Evolutionary conservation across 495 filamentous ascomycete genomes (phyloP).

Genomic region (Tuber melanosporum): DNA sequence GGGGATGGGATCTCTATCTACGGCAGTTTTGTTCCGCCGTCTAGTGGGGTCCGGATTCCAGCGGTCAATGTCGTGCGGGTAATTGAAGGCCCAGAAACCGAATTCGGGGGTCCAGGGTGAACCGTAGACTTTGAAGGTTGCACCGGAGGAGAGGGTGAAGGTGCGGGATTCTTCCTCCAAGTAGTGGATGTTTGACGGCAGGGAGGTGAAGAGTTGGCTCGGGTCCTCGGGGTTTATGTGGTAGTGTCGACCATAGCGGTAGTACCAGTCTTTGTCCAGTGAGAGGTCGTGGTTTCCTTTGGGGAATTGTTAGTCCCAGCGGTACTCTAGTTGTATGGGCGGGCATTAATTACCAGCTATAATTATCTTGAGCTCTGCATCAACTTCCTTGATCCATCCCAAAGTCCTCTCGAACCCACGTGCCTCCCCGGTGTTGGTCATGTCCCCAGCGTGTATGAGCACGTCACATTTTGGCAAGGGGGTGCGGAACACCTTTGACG

Average conservation of each 20-base stretch:
- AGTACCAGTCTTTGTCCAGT: constrained; percentile 15
- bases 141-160: constrained; percentile 12
- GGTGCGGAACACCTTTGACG: constrained; percentile 14
- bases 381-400: constrained; percentile 10
- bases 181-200: constrained; percentile 6
- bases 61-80: constrained; percentile 9
- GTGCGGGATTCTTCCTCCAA: constrained; percentile 12
- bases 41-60: constrained; percentile 10
- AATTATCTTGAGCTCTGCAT: constrained; percentile 24
- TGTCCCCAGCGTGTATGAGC: constrained; percentile 21
- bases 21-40: not conserved
- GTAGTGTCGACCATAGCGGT: not conserved
- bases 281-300: constrained; percentile 24
- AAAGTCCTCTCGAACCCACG: constrained; percentile 10
- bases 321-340: not conserved
- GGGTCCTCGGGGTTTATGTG: constrained; percentile 1
- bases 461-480: constrained; percentile 23
- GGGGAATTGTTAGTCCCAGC: not conserved
- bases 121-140: constrained; percentile 14
- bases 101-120: constrained; percentile 18
- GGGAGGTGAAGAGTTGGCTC: constrained; percentile 13
- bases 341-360: constrained; percentile 15
- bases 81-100: constrained; percentile 12
- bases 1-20: constrained; percentile 9
- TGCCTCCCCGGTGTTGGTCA: constrained; percentile 9